These are phyloP conservation scores for Talaromyces sp. DNA, from an alignment of 2,329 filamentous ascomycete species.

Conservation along the genomic window DNA sequence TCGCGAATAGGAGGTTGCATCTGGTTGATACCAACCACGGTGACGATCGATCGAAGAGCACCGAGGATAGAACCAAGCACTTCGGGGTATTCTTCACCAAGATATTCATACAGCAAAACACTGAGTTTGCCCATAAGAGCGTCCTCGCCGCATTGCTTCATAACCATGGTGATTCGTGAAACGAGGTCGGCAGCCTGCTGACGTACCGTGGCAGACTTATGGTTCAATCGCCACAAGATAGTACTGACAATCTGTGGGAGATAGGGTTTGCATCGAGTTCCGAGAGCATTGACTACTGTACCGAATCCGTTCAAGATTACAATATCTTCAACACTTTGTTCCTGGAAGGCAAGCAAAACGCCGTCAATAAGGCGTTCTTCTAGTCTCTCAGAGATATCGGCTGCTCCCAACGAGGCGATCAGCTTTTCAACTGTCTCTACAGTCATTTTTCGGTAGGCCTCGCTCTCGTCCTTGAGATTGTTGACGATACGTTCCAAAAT, in stretches of 20 bases:
- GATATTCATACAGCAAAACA: constrained; percentile 92
- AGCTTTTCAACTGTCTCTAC: constrained; percentile 97
- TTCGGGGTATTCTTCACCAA: constrained; percentile 97
- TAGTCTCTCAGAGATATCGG: constrained; percentile 86
- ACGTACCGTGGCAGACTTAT: constrained; percentile 93
- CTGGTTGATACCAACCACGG: constrained; percentile 93
- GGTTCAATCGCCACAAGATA: constrained; percentile 94
- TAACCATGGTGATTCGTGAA: constrained; percentile 94
- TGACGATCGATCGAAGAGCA: constrained; percentile 91
- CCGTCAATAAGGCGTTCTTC: constrained; percentile 94
- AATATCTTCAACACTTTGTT: constrained; percentile 93
- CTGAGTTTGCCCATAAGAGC: constrained; percentile 93
- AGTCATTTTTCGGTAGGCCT: constrained; percentile 98
- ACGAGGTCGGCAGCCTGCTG: constrained; percentile 97
- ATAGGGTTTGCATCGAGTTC: constrained; percentile 91
- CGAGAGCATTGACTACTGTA: constrained; percentile 92
- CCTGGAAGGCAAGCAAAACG: constrained; percentile 93
- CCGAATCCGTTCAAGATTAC: constrained; percentile 97
- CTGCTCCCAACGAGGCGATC: constrained; percentile 85
- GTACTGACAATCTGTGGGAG: constrained; percentile 95
- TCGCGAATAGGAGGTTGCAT: constrained; percentile 99
- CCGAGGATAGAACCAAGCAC: constrained; percentile 95
- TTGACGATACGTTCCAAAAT: constrained; percentile 89
- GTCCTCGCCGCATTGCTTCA: constrained; percentile 98
- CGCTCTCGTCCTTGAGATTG: constrained; percentile 97